Evolutionary conservation across 2,329 filamentous ascomycete genomes (phyloP).

Genomic region (Fusarium equiseti): DNA sequence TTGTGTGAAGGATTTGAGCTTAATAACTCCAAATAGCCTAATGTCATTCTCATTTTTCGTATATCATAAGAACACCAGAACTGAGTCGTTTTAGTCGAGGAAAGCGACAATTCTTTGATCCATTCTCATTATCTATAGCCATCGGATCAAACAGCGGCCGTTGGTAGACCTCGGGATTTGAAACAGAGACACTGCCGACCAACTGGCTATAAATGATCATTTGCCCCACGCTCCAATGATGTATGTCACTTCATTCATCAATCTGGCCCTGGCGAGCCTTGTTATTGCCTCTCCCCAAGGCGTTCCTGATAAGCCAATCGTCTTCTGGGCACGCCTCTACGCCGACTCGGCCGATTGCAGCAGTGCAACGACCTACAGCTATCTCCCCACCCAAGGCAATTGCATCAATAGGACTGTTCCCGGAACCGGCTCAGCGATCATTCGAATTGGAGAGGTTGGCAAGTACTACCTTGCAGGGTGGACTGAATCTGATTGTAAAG

Average conservation of each 20-base stretch:
- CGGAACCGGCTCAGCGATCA: not conserved
- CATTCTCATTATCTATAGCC: not conserved
- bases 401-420: not conserved
- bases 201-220: not conserved
- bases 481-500: not conserved
- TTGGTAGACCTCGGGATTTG: not conserved
- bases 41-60: not conserved
- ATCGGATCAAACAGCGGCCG: not conserved
- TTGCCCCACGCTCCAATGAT: not conserved
- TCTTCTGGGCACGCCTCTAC: not conserved
- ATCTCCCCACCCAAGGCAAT: not conserved
- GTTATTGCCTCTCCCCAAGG: not conserved
- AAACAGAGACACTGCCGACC: not conserved
- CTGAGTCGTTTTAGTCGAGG: not conserved
- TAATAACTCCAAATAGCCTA: not conserved
- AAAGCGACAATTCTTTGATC: accelerated
- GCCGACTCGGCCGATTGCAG: not conserved
- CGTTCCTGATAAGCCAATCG: not conserved
- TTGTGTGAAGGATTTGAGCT: not conserved
- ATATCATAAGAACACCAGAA: not conserved
- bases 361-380: not conserved
- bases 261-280: not conserved
- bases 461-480: conserved; percentile 1
- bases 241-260: not conserved
- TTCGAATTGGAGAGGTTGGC: not conserved